A percentile compares a stretch with the other conserved stretches of the same genome.
phyloP scores from a whole-genome alignment of 441 rosid genomes.

The Aleurites moluccanus region DNA sequence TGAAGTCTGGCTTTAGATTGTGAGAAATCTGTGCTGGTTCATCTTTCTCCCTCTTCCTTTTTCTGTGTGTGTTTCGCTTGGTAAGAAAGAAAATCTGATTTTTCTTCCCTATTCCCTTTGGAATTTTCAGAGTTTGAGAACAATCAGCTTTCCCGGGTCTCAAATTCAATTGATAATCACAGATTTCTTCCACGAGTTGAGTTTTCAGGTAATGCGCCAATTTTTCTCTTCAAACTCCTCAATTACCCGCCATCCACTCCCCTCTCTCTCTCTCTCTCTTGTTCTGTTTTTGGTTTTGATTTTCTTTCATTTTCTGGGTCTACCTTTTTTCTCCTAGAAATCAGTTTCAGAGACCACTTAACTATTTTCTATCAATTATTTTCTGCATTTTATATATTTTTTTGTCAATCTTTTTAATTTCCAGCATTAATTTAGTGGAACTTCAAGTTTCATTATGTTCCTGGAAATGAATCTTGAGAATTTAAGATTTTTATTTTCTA shows the following conservation, averaged over 20 bases:
- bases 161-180: constrained; percentile 10
- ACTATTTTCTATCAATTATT: neutral
- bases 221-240: neutral
- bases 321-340: neutral
- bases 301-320: neutral
- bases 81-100: neutral
- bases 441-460: constrained; percentile 3
- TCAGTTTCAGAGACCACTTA: neutral
- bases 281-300: neutral
- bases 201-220: constrained; percentile 24
- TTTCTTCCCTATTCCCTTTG: neutral
- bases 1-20: constrained; percentile 7
- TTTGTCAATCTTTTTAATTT: neutral
- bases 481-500: neutral
- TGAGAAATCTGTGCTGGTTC: neutral
- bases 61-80: neutral
- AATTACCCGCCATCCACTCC: neutral
- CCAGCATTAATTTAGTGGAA: neutral
- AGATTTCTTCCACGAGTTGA: constrained; percentile 16
- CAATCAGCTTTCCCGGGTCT: neutral
- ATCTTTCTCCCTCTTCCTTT: neutral
- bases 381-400: neutral
- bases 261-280: neutral
- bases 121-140: constrained; percentile 12
- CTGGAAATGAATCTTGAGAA: neutral